These are phyloP conservation scores for Ploettnerulaceae sp. DNA, from an alignment of 2,329 filamentous ascomycete genomes.

Conservation along the genomic window DNA sequence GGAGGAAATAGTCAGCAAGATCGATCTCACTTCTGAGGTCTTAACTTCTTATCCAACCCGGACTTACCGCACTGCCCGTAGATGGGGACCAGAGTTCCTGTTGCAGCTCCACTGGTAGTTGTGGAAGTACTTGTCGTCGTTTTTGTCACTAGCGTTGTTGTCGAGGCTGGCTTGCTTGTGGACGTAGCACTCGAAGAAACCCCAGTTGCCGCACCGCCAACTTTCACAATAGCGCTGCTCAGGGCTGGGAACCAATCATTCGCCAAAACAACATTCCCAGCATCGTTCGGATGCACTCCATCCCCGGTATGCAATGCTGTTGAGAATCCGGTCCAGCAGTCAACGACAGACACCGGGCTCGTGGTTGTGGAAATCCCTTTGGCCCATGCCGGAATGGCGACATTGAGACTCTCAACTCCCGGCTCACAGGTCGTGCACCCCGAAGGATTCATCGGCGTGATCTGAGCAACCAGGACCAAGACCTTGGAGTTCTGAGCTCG, in stretches of 20 bases:
- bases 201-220: not conserved
- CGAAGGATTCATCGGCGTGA: slow-evolving; percentile 10
- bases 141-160: not conserved
- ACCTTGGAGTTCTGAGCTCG: slow-evolving; percentile 37
- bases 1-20: not conserved
- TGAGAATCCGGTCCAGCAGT: slow-evolving; percentile 35
- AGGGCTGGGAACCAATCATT: slow-evolving; percentile 28
- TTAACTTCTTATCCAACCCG: not conserved
- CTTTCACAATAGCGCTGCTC: slow-evolving; percentile 6
- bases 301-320: slow-evolving; percentile 31
- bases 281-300: slow-evolving; percentile 35
- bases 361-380: slow-evolving; percentile 24
- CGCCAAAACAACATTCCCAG: slow-evolving; percentile 32
- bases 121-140: not conserved
- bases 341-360: slow-evolving; percentile 34
- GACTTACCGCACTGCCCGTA: slow-evolving; percentile 5
- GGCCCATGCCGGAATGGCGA: slow-evolving; percentile 34
- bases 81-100: not conserved
- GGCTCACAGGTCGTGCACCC: slow-evolving; percentile 3
- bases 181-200: not conserved
- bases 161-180: not conserved
- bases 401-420: slow-evolving; percentile 21
- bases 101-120: slow-evolving; percentile 1
- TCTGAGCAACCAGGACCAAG: slow-evolving; percentile 30
- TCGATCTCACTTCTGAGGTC: not conserved